Percentiles rank a stretch among this genome's conserved stretches.
phyloP scores from a whole-genome alignment of 768 basidiomycete genomes.

The Austroboletus festivus region DNA sequence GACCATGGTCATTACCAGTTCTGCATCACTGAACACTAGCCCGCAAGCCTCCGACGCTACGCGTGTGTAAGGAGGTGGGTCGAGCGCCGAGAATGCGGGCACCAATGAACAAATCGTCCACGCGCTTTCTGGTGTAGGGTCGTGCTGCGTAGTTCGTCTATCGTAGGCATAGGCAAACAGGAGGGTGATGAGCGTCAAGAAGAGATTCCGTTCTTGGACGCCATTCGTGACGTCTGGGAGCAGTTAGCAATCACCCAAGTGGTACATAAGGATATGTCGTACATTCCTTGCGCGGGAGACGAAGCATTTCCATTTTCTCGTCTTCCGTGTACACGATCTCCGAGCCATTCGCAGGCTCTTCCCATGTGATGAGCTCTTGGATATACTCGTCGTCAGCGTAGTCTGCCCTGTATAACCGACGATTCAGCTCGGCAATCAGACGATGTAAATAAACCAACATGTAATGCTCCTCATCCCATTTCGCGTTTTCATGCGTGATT shows the following conservation, averaged over 20 bases:
- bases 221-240: slow-evolving; percentile 57
- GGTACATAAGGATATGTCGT: slow-evolving; percentile 12
- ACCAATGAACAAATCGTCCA: slow-evolving; percentile 78
- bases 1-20: slow-evolving; percentile 50
- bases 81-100: slow-evolving; percentile 80
- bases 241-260: background rate
- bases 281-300: slow-evolving; percentile 54
- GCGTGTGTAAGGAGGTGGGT: slow-evolving; percentile 54
- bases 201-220: slow-evolving; percentile 56
- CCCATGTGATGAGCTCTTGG: slow-evolving; percentile 65
- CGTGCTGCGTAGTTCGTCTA: slow-evolving; percentile 68
- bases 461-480: slow-evolving; percentile 84
- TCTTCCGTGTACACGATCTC: slow-evolving; percentile 62
- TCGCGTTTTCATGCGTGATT: slow-evolving; percentile 62
- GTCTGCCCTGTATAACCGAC: slow-evolving; percentile 59
- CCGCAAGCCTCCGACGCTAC: slow-evolving; percentile 7
- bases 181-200: slow-evolving; percentile 65
- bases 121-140: slow-evolving; percentile 84
- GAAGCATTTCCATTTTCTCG: slow-evolving; percentile 66
- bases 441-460: slow-evolving; percentile 48
- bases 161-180: slow-evolving; percentile 85
- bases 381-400: slow-evolving; percentile 76
- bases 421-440: background rate
- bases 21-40: slow-evolving; percentile 37
- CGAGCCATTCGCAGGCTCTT: slow-evolving; percentile 46